Conservation (phyloP, 1,284 basidiomycete species). For the Rugosomyces carneus region DNA sequence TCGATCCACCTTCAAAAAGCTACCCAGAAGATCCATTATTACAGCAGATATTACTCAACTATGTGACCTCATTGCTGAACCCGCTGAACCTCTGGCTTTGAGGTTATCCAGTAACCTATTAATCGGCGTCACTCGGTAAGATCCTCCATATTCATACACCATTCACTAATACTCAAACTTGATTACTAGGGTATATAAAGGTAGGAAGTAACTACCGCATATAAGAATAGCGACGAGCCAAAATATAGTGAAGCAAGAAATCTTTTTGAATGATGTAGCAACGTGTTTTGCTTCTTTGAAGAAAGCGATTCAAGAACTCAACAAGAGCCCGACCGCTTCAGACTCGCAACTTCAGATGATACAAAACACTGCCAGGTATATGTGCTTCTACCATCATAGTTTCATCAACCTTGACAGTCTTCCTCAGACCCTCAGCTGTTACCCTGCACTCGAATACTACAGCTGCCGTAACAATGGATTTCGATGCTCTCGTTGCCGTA, state of each 20-base stretch:
- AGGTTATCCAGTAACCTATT: constrained; percentile 82
- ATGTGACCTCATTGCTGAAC: constrained; percentile 74
- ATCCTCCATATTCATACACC: too few relatives aligned
- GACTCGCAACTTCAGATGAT: constrained; percentile 60
- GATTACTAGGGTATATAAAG: constrained; percentile 61
- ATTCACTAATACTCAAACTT: too few relatives aligned
- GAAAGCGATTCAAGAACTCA: constrained; percentile 65
- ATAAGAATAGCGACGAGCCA: neutral
- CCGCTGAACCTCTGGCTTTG: constrained; percentile 79
- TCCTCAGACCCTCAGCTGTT: constrained; percentile 49
- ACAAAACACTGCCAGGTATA: constrained; percentile 56
- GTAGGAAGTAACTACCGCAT: constrained; percentile 25
- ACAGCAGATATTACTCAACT: constrained; percentile 75
- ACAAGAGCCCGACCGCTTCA: constrained; percentile 27
- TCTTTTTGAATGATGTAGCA: constrained; percentile 73
- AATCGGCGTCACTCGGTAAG: constrained; percentile 73
- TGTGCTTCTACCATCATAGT: neutral
- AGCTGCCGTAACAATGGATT: constrained; percentile 49
- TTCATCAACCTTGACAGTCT: neutral
- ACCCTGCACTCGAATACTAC: constrained; percentile 54
- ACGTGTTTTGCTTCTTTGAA: constrained; percentile 70
- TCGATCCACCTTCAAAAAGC: constrained; percentile 75
- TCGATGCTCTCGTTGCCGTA: constrained; percentile 63
- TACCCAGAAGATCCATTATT: constrained; percentile 74
- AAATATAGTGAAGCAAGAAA: constrained; percentile 70